A percentile compares a stretch with the other conserved stretches of the same genome.
phyloP scores from a whole-genome alignment of 352 stramenopile genomes.

The Peronospora destructor region DNA sequence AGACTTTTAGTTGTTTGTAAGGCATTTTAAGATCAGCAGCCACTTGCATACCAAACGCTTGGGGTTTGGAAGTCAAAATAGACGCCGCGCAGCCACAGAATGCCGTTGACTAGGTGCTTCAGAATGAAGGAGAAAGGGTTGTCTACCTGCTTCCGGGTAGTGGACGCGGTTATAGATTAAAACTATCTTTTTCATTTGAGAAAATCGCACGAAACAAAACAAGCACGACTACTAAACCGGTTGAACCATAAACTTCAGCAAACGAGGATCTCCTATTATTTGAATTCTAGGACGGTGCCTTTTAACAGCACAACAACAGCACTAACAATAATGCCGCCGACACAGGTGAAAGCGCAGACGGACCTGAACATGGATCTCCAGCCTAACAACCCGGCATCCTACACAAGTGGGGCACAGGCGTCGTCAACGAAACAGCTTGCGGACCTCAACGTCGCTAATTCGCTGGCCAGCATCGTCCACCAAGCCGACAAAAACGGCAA shows the following conservation, averaged over 20 bases:
- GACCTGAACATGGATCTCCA: background rate
- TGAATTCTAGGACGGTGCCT: no score
- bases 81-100: background rate
- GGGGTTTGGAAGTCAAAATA: background rate
- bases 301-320: no score
- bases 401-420: background rate
- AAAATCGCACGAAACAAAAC: no score
- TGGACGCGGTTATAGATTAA: background rate
- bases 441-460: slow-evolving; percentile 31
- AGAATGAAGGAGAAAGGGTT: background rate
- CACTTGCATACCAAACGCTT: background rate
- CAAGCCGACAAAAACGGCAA: slow-evolving; percentile 59
- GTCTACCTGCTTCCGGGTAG: background rate
- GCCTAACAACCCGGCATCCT: background rate
- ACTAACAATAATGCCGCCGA: no score
- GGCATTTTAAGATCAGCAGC: no score
- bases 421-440: slow-evolving; percentile 38
- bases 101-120: background rate
- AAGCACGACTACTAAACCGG: no score
- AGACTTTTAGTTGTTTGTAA: no score
- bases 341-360: no score
- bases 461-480: slow-evolving; percentile 58
- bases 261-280: no score
- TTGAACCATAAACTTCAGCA: no score
- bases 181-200: background rate